phyloP scores from a whole-genome alignment of 306 rosid species.

The Lathyrus aphaca region DNA sequence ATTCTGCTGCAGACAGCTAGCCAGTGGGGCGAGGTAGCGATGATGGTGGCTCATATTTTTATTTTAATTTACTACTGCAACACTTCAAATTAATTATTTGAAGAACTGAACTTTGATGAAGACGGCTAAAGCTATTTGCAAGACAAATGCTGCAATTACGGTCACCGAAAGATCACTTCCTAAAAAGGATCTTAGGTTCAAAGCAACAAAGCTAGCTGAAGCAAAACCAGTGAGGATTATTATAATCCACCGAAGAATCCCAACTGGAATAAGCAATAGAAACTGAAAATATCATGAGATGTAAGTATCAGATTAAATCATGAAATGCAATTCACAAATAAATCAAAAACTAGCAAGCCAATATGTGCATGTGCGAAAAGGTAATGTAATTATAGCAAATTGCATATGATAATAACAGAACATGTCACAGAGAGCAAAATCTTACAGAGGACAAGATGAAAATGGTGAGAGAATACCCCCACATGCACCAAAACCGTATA shows the following conservation, averaged over 20 bases:
- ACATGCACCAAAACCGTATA: slow-evolving; percentile 86
- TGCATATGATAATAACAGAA: not conserved
- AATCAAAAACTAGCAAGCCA: slow-evolving; percentile 13
- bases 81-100: slow-evolving; percentile 45
- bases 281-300: slow-evolving; percentile 62
- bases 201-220: slow-evolving; percentile 80
- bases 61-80: slow-evolving; percentile 25
- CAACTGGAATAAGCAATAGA: slow-evolving; percentile 80
- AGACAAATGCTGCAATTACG: slow-evolving; percentile 68
- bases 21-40: slow-evolving; percentile 18
- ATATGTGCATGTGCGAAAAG: not conserved
- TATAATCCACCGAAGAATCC: slow-evolving; percentile 79
- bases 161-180: slow-evolving; percentile 66
- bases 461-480: slow-evolving; percentile 97
- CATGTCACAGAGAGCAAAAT: slow-evolving; percentile 28
- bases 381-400: not conserved
- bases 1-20: slow-evolving; percentile 29
- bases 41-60: slow-evolving; percentile 28
- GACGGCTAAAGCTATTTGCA: slow-evolving; percentile 88
- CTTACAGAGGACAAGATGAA: slow-evolving; percentile 85
- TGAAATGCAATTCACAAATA: slow-evolving; percentile 3
- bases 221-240: slow-evolving; percentile 67
- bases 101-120: slow-evolving; percentile 97
- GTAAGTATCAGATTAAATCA: slow-evolving; percentile 31
- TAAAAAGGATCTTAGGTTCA: slow-evolving; percentile 64